Base-by-base conservation (phyloP, 2,329 filamentous ascomycete species). In the Cladosporium sp. region DNA sequence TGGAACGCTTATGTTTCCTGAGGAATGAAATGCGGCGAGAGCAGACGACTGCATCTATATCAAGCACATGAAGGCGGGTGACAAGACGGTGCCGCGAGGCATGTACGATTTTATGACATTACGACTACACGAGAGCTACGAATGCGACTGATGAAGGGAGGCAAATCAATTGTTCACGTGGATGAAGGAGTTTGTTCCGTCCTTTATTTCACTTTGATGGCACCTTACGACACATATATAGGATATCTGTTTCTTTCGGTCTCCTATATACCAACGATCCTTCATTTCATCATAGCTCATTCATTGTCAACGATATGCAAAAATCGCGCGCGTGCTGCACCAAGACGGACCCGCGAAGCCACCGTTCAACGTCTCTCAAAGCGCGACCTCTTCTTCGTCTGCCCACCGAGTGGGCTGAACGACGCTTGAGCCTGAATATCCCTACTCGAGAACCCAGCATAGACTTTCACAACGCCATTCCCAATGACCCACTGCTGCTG, bases 401-500 rank as follows among this genome's bases (percentile, higher is more conserved):
- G n/a, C 6, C 32, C 60, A 30, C 32, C 49, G 32, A 63, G 47
- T 21, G 69, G 70, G 15, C 51, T 68, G 21, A 73, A 70, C 7
- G 57, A 66, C 0, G 52, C 47, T 34, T 63, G 32, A 41, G 49
- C 47, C 60, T 65, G 61, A 34, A 73, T 68, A 67, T 76, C 73
- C 21, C 74, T 66, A 49, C 71, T 74, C 41, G 71, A 73, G 54
- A 74, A 72, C 5, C 74, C 74, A 32, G 70, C 69, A 49, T 67
- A 62, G 14, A 74, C 69, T 14, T 49, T 59, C 32, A 71, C 68
- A 18, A 67, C 66, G 14, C 71, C 69, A 26, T 59, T 24, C 1
- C 41, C 59, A 21, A 66, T 68, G 14, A 78, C 76, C 80, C 80
- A 82, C 57, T 80, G 78, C 73, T 79, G 77, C 67, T 73, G 72